Percentiles rank a stretch among this genome's conserved stretches.
phyloP scores from a whole-genome alignment of 2,329 filamentous ascomycete genomes.

The Alternaria angustiovoidea region DNA sequence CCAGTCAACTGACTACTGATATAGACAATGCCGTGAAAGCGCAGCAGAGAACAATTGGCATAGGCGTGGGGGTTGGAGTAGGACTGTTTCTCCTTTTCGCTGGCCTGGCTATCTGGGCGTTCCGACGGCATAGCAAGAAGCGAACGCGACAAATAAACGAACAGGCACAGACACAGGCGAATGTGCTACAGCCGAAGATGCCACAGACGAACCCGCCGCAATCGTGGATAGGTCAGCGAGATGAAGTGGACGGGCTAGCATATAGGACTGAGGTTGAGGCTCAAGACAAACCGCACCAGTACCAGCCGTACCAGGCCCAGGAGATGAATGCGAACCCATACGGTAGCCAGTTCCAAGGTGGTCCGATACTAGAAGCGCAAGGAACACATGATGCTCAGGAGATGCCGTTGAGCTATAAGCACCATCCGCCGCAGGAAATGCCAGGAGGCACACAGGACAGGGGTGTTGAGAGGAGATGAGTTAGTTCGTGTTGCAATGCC shows the following conservation, averaged over 20 bases:
- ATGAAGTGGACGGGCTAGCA: slow-evolving; percentile 6
- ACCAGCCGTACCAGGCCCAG: slow-evolving; percentile 1
- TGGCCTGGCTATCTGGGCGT: background rate
- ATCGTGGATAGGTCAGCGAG: background rate
- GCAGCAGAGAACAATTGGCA: slow-evolving; percentile 5
- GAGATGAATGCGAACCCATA: slow-evolving; percentile 3
- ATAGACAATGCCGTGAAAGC: background rate
- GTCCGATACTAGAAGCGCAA: background rate
- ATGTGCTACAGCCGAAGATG: background rate
- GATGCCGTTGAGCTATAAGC: background rate
- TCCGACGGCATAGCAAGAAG: slow-evolving; percentile 9
- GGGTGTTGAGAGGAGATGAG: background rate
- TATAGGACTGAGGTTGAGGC: slow-evolving; percentile 8
- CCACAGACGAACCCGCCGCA: background rate
- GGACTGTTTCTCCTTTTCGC: slow-evolving; percentile 9
- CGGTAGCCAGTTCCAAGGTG: background rate
- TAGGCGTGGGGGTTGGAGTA: slow-evolving; percentile 2
- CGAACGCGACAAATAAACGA: slow-evolving; percentile 8
- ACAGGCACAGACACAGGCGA: background rate
- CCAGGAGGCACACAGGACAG: background rate
- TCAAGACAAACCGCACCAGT: background rate
- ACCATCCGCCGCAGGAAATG: slow-evolving; percentile 1
- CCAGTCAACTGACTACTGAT: background rate
- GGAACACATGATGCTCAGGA: slow-evolving; percentile 9
- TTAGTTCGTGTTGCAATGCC: background rate